A percentile compares a stretch with the other conserved stretches of the same genome.
Evolutionary conservation across 163 green algal species (phyloP).

Genomic region (Smithsoniella earleae): DNA sequence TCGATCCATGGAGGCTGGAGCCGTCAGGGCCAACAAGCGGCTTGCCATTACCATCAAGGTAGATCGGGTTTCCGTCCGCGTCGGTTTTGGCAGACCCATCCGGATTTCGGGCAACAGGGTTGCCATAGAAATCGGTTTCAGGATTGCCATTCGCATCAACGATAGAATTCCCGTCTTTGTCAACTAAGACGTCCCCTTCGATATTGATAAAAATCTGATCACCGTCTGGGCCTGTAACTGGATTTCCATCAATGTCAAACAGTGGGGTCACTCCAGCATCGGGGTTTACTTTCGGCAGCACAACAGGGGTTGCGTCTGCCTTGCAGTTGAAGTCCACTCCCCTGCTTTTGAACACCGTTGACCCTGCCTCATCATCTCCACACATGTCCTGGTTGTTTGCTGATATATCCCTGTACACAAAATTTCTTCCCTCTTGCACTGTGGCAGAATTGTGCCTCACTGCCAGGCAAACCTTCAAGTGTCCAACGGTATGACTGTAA

Average conservation of each 20-base stretch:
- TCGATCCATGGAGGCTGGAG: neutral
- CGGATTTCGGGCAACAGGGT: neutral
- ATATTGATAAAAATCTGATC: conserved; percentile 15
- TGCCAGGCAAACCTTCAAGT: too few relatives aligned
- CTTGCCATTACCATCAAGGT: neutral
- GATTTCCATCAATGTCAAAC: conserved; percentile 5
- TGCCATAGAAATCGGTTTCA: neutral
- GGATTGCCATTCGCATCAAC: conserved; percentile 16
- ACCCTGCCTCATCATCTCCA: neutral
- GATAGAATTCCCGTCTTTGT: neutral
- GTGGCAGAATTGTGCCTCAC: too few relatives aligned
- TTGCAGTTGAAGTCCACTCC: conserved; percentile 13
- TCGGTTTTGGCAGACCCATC: neutral
- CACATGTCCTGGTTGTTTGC: conserved; percentile 22
- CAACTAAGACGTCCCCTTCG: neutral
- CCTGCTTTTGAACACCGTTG: neutral
- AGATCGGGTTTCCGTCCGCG: neutral
- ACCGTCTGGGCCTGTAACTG: neutral
- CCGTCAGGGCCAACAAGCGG: neutral
- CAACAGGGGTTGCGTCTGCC: neutral
- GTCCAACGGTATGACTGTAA: too few relatives aligned
- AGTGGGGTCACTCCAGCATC: neutral
- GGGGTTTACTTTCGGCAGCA: neutral
- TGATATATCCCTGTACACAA: conserved; percentile 14
- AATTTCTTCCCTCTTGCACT: too few relatives aligned